These are phyloP conservation scores for Taxillus chinensis DNA, from an alignment of 164 flowering plant genomes.

Conservation along the genomic window DNA sequence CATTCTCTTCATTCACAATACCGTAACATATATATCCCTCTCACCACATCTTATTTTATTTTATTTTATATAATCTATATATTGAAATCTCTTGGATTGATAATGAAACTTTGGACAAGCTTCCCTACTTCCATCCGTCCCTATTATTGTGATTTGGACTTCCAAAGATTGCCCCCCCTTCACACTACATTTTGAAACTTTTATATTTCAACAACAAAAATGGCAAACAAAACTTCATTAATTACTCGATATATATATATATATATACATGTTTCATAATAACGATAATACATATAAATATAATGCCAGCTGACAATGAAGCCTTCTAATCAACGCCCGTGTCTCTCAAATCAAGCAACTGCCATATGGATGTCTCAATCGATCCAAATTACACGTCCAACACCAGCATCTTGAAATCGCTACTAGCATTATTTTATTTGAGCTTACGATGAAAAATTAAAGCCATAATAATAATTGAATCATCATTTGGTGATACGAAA, in stretches of 20 bases:
- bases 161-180: conserved; percentile 41
- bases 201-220: background rate
- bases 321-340: background rate
- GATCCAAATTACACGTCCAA: background rate
- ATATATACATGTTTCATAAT: no score
- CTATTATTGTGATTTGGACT: conserved; percentile 30
- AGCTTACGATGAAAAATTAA: background rate
- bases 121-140: conserved; percentile 6
- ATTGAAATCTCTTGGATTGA: no score
- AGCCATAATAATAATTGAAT: background rate
- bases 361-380: conserved; percentile 8
- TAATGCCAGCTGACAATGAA: no score
- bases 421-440: no score
- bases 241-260: no score
- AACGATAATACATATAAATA: no score
- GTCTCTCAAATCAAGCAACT: conserved; percentile 23
- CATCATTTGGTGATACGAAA: background rate
- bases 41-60: background rate
- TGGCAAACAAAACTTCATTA: background rate
- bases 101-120: no score
- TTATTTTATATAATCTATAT: no score
- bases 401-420: no score
- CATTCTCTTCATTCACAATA: background rate
- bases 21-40: conserved; percentile 3
- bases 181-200: conserved; percentile 24